phyloP scores from a whole-genome alignment of 2,329 filamentous ascomycete genomes.

The Helotiales sp. region DNA sequence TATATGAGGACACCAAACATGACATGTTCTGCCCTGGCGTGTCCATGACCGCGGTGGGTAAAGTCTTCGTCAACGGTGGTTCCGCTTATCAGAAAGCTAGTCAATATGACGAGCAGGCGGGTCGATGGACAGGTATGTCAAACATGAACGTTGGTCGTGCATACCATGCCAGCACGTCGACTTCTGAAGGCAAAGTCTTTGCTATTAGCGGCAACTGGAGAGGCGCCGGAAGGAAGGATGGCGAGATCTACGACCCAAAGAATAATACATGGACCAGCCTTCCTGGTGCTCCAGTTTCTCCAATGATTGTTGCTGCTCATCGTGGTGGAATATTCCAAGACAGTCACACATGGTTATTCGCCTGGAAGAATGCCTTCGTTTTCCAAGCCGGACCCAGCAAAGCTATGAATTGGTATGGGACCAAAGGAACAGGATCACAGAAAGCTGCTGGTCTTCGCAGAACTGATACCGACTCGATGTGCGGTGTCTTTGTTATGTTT shows the following conservation, averaged over 20 bases:
- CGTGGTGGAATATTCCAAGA: constrained; percentile 52
- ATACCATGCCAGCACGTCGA: not conserved
- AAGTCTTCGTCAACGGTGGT: not conserved
- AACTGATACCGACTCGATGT: constrained; percentile 57
- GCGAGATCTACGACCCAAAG: constrained; percentile 56
- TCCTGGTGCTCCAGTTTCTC: constrained; percentile 49
- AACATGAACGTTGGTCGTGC: not conserved
- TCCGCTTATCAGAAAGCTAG: not conserved
- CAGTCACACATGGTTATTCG: constrained; percentile 55
- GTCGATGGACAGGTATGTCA: not conserved
- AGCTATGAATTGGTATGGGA: constrained; percentile 62
- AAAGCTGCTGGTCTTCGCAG: constrained; percentile 50
- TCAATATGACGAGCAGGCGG: not conserved
- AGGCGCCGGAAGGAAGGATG: constrained; percentile 35
- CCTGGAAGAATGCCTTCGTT: constrained; percentile 32
- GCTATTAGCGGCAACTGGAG: not conserved
- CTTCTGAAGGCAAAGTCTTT: not conserved
- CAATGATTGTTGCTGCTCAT: constrained; percentile 55
- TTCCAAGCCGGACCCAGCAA: constrained; percentile 40
- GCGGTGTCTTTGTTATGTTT: constrained; percentile 61
- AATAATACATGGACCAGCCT: constrained; percentile 53
- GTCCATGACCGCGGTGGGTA: not conserved
- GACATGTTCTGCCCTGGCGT: not conserved
- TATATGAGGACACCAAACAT: not conserved
- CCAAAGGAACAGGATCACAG: constrained; percentile 49